Conservation (phyloP, 192 early-diverging fungal species). For the Tieghemiomyces parasiticus region DNA sequence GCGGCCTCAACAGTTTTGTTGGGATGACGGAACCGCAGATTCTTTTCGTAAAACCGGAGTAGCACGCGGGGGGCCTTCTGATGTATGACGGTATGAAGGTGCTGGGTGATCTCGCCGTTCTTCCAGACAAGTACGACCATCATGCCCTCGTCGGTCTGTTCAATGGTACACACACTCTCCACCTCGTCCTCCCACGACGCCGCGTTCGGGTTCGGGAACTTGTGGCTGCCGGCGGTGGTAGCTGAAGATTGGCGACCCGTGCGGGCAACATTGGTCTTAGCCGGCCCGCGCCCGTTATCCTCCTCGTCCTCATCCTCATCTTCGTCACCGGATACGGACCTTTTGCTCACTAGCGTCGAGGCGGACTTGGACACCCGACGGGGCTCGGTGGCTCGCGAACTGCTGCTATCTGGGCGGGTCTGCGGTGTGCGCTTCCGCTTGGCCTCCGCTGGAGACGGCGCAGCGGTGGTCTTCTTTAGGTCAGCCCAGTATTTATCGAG, state of each 20-base stretch:
- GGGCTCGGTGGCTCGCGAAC: not conserved
- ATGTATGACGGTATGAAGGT: constrained; percentile 13
- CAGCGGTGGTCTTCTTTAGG: not conserved
- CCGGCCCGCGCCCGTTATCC: not conserved
- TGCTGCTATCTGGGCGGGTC: not conserved
- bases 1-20: too few species aligned
- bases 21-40: constrained; percentile 23
- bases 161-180: not conserved
- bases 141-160: constrained; percentile 7
- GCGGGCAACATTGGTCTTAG: too few species aligned
- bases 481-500: not conserved
- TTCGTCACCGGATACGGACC: not conserved
- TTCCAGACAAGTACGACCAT: constrained; percentile 18
- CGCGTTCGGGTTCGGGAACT: not conserved
- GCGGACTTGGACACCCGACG: not conserved
- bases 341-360: not conserved
- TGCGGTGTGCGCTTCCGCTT: not conserved
- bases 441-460: too few species aligned
- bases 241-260: not conserved
- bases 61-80: constrained; percentile 18
- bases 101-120: constrained; percentile 16
- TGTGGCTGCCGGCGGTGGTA: not conserved
- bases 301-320: not conserved
- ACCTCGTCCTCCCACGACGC: constrained; percentile 5
- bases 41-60: constrained; percentile 21